Evolutionary conservation across 192 early-diverging fungal species (phyloP).

Genomic region (Phlyctochytrium planicorne): DNA sequence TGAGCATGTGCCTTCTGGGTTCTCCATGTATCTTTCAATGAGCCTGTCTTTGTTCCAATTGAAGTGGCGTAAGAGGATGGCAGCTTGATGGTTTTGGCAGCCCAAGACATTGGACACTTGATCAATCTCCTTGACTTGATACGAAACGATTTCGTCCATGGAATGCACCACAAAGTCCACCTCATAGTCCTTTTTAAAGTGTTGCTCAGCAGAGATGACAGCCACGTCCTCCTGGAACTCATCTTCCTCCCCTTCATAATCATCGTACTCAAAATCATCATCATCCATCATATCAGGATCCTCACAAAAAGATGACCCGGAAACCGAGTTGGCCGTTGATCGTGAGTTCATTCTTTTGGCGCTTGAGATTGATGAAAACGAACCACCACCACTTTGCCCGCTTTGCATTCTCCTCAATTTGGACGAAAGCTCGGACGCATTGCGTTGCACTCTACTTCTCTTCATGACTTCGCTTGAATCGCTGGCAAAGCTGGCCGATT

Average conservation of each 20-base stretch:
- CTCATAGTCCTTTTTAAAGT: slow-evolving; percentile 66
- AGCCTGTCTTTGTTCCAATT: slow-evolving; percentile 85
- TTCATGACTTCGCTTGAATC: too few relatives aligned
- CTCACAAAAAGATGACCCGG: too few relatives aligned
- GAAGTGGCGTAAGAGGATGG: slow-evolving; percentile 74
- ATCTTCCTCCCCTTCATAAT: slow-evolving; percentile 42
- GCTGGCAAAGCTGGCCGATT: too few relatives aligned
- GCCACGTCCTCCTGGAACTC: slow-evolving; percentile 57
- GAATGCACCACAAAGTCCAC: slow-evolving; percentile 72
- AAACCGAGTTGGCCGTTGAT: too few relatives aligned
- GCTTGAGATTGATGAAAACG: too few relatives aligned
- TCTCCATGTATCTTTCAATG: slow-evolving; percentile 74
- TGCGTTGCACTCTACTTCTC: too few relatives aligned
- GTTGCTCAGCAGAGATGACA: slow-evolving; percentile 58
- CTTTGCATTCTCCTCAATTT: too few relatives aligned
- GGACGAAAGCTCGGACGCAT: too few relatives aligned
- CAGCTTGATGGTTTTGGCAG: slow-evolving; percentile 61
- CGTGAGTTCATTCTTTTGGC: too few relatives aligned
- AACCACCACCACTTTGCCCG: too few relatives aligned
- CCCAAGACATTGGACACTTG: slow-evolving; percentile 79
- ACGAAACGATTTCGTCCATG: slow-evolving; percentile 54
- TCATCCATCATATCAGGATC: slow-evolving; percentile 12
- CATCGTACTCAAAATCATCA: slow-evolving; percentile 34
- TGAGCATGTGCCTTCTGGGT: slow-evolving; percentile 57
- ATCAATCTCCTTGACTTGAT: slow-evolving; percentile 65